Evolutionary conservation across 192 early-diverging fungal species (phyloP).

Genomic region (Chytriomyces hyalinus): DNA sequence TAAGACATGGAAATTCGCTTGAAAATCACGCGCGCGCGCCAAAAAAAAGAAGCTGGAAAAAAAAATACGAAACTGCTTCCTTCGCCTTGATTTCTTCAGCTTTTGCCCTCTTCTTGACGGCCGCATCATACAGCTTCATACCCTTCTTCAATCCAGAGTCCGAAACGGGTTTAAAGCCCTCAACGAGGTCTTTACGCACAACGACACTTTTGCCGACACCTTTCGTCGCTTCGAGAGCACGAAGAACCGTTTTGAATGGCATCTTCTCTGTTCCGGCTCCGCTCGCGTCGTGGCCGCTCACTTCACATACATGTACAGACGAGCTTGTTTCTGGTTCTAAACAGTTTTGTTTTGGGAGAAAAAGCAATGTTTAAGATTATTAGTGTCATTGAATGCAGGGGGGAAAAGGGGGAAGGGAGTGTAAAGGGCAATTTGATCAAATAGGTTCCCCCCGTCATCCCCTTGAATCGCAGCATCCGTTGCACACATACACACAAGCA

Average conservation of each 20-base stretch:
- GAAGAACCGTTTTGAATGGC: conserved; percentile 80
- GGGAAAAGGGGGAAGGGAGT: too few relatives aligned
- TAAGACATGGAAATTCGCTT: neutral
- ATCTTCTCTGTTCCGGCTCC: conserved; percentile 74
- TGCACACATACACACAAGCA: too few relatives aligned
- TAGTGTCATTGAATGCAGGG: too few relatives aligned
- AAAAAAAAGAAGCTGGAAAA: neutral
- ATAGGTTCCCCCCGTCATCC: too few relatives aligned
- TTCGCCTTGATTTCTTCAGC: conserved; percentile 37
- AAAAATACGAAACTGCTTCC: conserved; percentile 21
- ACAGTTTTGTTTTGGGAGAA: too few relatives aligned
- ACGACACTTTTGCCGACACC: conserved; percentile 58
- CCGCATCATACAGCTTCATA: conserved; percentile 77
- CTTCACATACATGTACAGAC: conserved; percentile 78
- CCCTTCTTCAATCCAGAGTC: conserved; percentile 92
- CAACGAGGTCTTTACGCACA: conserved; percentile 74
- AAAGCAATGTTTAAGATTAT: too few relatives aligned
- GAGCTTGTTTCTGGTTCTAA: neutral
- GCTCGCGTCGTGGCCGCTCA: conserved; percentile 77
- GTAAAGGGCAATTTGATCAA: too few relatives aligned
- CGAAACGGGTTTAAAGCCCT: conserved; percentile 78
- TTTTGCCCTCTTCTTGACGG: conserved; percentile 67
- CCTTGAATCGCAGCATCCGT: too few relatives aligned
- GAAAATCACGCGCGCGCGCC: neutral
- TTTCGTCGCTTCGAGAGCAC: conserved; percentile 66